A percentile compares a stretch with the other conserved stretches of the same genome.
phyloP scores from a whole-genome alignment of 2,329 filamentous ascomycete species.

The Chalaropsis ovoidea region DNA sequence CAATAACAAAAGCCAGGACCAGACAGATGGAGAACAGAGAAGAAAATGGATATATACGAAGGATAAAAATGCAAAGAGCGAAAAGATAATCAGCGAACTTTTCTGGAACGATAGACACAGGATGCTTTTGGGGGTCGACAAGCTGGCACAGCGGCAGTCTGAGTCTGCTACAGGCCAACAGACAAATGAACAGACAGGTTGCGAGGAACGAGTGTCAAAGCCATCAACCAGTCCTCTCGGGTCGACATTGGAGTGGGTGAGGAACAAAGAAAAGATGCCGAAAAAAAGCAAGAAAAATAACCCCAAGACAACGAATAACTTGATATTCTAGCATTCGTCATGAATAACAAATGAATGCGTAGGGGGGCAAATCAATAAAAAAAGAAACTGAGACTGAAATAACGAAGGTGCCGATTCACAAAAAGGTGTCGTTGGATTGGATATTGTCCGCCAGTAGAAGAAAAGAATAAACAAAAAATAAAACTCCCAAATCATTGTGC shows the following conservation, averaged over 20 bases:
- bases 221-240: background rate
- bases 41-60: background rate
- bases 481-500: slow-evolving; percentile 23
- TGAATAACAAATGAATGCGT: slow-evolving; percentile 14
- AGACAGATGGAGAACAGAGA: background rate
- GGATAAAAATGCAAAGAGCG: slow-evolving; percentile 2
- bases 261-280: background rate
- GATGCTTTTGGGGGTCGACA: background rate
- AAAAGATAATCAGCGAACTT: background rate
- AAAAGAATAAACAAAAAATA: slow-evolving; percentile 12
- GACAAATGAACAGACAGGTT: background rate
- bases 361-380: slow-evolving; percentile 7
- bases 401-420: slow-evolving; percentile 17
- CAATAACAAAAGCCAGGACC: background rate
- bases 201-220: background rate
- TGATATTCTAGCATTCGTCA: slow-evolving; percentile 18
- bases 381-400: slow-evolving; percentile 15
- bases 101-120: background rate
- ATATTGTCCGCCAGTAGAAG: slow-evolving; percentile 13
- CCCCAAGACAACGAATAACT: slow-evolving; percentile 13
- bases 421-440: slow-evolving; percentile 15
- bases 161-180: background rate
- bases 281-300: slow-evolving; percentile 8
- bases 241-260: background rate
- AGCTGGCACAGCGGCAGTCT: background rate